Conservation (phyloP, 2,329 filamentous ascomycete species). For the Colletotrichum simmondsii region DNA sequence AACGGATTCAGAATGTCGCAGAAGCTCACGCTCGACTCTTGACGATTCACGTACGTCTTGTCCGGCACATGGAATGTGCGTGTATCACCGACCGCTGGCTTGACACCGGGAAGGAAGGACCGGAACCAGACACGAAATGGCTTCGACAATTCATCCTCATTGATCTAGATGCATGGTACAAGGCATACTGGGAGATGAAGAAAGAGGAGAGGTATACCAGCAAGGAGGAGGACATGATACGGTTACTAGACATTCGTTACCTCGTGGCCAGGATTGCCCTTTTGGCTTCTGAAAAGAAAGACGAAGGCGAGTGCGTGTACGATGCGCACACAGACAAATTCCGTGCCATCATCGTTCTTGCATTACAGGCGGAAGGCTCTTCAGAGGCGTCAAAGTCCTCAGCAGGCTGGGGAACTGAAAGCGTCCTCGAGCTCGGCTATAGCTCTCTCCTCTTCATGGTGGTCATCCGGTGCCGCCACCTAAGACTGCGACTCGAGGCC, state of each 20-base stretch:
- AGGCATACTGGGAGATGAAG: background rate
- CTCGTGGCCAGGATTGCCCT: background rate
- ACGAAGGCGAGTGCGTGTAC: constrained; percentile 36
- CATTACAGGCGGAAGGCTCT: background rate
- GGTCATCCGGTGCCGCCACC: constrained; percentile 6
- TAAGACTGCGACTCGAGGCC: background rate
- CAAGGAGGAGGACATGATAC: background rate
- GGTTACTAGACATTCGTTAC: constrained; percentile 3
- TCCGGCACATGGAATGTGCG: constrained; percentile 42
- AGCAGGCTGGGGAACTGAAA: background rate
- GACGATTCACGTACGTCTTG: constrained; percentile 38
- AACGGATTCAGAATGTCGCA: constrained; percentile 28
- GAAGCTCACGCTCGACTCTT: constrained; percentile 45
- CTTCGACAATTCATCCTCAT: background rate
- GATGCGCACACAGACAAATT: constrained; percentile 45
- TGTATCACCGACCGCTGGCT: constrained; percentile 37
- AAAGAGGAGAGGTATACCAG: no score
- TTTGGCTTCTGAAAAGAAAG: background rate
- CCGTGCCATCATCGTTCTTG: background rate
- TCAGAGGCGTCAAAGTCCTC: background rate
- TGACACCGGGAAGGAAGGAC: background rate
- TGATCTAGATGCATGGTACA: constrained; percentile 5
- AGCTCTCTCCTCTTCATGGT: background rate
- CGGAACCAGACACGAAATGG: constrained; percentile 2
- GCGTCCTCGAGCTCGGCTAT: background rate